phyloP scores from a whole-genome alignment of 306 rosid genomes.

The Quercus ilex region DNA sequence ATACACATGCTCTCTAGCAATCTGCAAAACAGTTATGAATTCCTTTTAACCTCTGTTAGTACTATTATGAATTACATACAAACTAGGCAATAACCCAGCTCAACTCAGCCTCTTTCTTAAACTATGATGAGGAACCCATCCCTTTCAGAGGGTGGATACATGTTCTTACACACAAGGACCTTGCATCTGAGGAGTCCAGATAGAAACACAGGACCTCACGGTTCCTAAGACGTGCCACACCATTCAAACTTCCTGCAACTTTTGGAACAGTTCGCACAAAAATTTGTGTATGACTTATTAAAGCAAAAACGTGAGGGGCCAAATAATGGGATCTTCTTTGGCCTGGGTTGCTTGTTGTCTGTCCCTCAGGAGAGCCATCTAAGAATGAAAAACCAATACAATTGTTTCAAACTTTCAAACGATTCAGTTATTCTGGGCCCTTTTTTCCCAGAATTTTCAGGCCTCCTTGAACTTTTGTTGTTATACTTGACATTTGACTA shows the following conservation, averaged over 20 bases:
- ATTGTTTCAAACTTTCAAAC: not conserved
- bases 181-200: too few species aligned
- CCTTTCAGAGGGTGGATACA: too few species aligned
- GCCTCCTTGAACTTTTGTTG: not conserved
- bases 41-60: not conserved
- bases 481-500: not conserved
- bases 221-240: not conserved
- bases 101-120: not conserved
- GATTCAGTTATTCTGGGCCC: not conserved
- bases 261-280: too few species aligned
- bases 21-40: not conserved
- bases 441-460: not conserved
- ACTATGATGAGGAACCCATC: too few species aligned
- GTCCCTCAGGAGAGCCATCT: not conserved
- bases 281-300: too few species aligned
- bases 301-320: too few species aligned
- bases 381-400: not conserved
- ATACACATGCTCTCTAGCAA: not conserved
- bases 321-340: too few species aligned
- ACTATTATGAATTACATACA: too few species aligned
- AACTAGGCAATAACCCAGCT: not conserved
- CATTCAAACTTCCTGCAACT: not conserved
- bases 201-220: too few species aligned
- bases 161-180: too few species aligned
- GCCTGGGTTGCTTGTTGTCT: too few species aligned